A percentile compares a stretch with the other conserved stretches of the same genome.
Evolutionary conservation across 78 protist genomes (phyloP).

Genomic region (Dictyostelium firmibasis): DNA sequence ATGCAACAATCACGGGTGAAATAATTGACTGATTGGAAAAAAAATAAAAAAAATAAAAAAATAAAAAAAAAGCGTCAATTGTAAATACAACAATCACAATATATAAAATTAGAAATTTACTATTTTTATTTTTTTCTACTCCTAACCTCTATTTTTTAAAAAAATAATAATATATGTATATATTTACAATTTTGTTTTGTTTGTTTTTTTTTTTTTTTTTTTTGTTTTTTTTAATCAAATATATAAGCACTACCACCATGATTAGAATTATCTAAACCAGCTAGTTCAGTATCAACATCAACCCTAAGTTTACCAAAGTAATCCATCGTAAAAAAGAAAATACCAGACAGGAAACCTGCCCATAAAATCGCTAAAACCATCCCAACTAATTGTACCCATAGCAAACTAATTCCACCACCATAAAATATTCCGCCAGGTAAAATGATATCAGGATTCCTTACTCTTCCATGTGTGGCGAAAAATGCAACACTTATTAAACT

Average conservation of each 20-base stretch:
- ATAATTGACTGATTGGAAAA: neutral
- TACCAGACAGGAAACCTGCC: constrained; percentile 22
- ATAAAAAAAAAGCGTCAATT: no score
- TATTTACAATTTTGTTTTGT: no score
- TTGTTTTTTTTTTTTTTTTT: neutral
- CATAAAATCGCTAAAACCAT: constrained; percentile 39
- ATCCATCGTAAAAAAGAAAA: constrained; percentile 39
- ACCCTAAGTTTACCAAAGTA: constrained; percentile 55
- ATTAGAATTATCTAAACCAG: constrained; percentile 69
- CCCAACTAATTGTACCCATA: constrained; percentile 69
- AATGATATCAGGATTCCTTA: constrained; percentile 1
- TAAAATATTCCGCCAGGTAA: constrained; percentile 57
- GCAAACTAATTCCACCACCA: constrained; percentile 68
- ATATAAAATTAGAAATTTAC: no score
- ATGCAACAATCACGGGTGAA: neutral
- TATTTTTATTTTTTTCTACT: no score
- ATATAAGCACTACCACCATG: constrained; percentile 74
- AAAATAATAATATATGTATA: no score
- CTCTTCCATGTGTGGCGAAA: constrained; percentile 59
- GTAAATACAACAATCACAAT: no score
- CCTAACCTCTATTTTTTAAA: no score
- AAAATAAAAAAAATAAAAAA: no score
- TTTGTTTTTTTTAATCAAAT: constrained; percentile 27
- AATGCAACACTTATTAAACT: constrained; percentile 48
- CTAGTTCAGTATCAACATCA: constrained; percentile 71